Percentiles rank a stretch among this genome's conserved stretches.
phyloP scores from a whole-genome alignment of 2,329 filamentous ascomycete species.

The Fusarium sterilihyphosum region DNA sequence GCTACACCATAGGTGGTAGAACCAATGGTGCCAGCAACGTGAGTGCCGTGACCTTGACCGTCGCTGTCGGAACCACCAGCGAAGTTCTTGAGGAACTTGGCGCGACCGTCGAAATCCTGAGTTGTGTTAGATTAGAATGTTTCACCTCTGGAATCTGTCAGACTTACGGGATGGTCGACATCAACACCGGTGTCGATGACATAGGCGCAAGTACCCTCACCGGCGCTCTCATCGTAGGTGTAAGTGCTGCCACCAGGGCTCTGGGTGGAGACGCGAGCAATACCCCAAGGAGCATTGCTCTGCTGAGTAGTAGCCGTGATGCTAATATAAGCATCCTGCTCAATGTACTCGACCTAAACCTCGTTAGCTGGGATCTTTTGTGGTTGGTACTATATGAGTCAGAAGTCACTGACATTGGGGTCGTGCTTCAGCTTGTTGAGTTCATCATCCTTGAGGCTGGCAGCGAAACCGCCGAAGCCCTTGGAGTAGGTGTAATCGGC shows the following conservation, averaged over 20 bases:
- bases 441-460: constrained; percentile 40
- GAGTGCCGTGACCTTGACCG: constrained; percentile 56
- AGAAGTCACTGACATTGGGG: constrained; percentile 35
- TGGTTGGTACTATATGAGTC: not conserved
- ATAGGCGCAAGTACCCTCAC: constrained; percentile 55
- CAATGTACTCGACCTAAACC: constrained; percentile 50
- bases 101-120: constrained; percentile 49
- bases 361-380: not conserved
- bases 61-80: constrained; percentile 38
- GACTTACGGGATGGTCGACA: constrained; percentile 49
- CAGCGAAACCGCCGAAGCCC: constrained; percentile 44
- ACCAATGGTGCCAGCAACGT: constrained; percentile 50
- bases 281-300: constrained; percentile 52
- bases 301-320: constrained; percentile 45
- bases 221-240: constrained; percentile 53
- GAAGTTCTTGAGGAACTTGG: constrained; percentile 46
- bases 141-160: not conserved
- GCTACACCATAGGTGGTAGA: constrained; percentile 51
- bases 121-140: not conserved
- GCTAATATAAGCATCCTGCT: constrained; percentile 51
- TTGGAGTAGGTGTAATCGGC: constrained; percentile 46
- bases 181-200: constrained; percentile 59
- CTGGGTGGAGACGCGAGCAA: constrained; percentile 51
- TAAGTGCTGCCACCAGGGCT: constrained; percentile 46
- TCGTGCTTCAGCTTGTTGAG: constrained; percentile 41